These are phyloP conservation scores for Claviceps lovelessii DNA, from an alignment of 2,329 filamentous ascomycete species.

Conservation along the genomic window DNA sequence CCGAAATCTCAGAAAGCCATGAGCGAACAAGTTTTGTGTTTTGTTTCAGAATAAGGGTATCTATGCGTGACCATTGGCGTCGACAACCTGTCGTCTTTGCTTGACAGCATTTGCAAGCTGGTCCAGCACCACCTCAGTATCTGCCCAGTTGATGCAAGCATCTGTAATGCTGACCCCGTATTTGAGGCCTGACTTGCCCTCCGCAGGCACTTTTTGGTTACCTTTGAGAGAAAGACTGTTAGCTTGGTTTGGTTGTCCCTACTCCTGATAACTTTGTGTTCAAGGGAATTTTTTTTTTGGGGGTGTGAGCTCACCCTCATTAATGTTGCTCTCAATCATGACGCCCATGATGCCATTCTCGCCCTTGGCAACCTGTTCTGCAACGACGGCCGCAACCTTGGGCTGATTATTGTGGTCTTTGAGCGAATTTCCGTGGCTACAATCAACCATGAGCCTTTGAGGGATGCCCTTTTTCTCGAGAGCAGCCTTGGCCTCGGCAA, in stretches of 20 bases:
- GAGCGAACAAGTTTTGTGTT: neutral
- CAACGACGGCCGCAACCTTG: conserved; percentile 54
- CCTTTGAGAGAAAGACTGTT: neutral
- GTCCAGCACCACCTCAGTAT: conserved; percentile 67
- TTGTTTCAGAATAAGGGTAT: neutral
- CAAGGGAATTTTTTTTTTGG: no score
- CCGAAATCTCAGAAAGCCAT: neutral
- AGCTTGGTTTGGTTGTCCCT: neutral
- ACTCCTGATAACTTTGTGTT: neutral
- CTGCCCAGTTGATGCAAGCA: conserved; percentile 89
- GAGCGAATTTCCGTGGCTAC: conserved; percentile 92
- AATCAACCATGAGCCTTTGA: conserved; percentile 92
- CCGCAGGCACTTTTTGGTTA: conserved; percentile 73
- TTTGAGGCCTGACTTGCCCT: conserved; percentile 65
- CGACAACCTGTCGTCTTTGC: conserved; percentile 40
- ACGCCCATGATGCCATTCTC: conserved; percentile 85
- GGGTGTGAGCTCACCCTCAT: conserved; percentile 42
- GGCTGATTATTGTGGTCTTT: conserved; percentile 98
- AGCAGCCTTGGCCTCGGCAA: conserved; percentile 64
- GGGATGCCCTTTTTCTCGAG: conserved; percentile 56
- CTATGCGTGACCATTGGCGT: neutral
- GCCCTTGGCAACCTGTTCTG: conserved; percentile 73
- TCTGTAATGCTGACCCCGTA: conserved; percentile 92
- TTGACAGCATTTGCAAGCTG: conserved; percentile 75
- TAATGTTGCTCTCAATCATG: conserved; percentile 98